These are phyloP conservation scores for Trypanosoma rangeli DNA, from an alignment of 208 protist genomes.

Conservation along the genomic window DNA sequence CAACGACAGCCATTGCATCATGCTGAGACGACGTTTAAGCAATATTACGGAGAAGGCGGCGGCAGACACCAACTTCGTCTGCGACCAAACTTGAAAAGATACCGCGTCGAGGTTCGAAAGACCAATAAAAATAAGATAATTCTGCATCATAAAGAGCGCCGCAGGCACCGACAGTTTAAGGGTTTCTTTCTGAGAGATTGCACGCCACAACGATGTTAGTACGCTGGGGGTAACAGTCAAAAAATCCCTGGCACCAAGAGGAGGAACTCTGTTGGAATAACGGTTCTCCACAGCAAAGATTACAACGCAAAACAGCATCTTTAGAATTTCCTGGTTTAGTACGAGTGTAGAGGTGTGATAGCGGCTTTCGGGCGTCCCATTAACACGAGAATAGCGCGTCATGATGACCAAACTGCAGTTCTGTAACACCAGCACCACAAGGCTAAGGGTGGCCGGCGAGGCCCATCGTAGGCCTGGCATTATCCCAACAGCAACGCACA, in stretches of 20 bases:
- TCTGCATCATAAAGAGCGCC: conserved; percentile 75
- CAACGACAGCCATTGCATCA: conserved; percentile 70
- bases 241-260: not conserved
- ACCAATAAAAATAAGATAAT: conserved; percentile 69
- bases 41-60: conserved; percentile 74
- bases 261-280: not conserved
- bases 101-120: conserved; percentile 71
- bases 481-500: not conserved
- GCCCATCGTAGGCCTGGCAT: conserved; percentile 12
- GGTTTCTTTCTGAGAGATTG: conserved; percentile 49
- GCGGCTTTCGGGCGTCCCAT: conserved; percentile 29
- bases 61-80: conserved; percentile 72
- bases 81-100: conserved; percentile 79
- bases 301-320: conserved; percentile 69
- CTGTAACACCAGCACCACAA: conserved; percentile 74
- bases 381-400: conserved; percentile 62
- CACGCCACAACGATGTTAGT: conserved; percentile 30
- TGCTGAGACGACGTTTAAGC: conserved; percentile 47
- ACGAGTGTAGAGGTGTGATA: conserved; percentile 73
- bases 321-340: conserved; percentile 76
- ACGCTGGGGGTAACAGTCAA: not conserved
- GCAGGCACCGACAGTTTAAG: conserved; percentile 60
- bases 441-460: conserved; percentile 51
- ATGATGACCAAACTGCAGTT: conserved; percentile 75
- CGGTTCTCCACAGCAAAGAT: conserved; percentile 38